Evolutionary conservation across 139 green algal species (phyloP).

Genomic region (Chara braunii): DNA sequence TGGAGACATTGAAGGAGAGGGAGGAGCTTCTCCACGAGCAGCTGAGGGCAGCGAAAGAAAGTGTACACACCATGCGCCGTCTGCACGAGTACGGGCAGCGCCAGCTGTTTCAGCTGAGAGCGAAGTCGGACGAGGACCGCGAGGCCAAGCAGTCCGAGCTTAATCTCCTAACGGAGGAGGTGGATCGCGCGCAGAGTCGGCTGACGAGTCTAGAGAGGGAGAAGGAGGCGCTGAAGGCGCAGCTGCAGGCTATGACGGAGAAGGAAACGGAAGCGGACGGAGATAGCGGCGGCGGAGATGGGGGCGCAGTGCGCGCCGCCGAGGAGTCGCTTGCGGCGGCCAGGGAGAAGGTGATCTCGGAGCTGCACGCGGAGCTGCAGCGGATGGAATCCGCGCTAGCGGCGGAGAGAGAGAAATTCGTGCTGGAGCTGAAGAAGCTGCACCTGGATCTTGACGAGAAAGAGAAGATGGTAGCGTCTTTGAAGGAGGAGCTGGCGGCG

Average conservation of each 20-base stretch:
- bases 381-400: slow-evolving; percentile 35
- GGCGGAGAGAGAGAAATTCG: slow-evolving; percentile 45
- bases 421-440: slow-evolving; percentile 6
- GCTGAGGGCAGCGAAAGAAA: slow-evolving; percentile 30
- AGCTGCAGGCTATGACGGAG: slow-evolving; percentile 17
- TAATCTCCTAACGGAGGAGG: slow-evolving; percentile 59
- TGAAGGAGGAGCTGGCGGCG: slow-evolving; percentile 7
- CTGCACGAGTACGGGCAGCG: slow-evolving; percentile 35
- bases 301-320: too few relatives aligned
- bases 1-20: slow-evolving; percentile 36
- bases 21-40: slow-evolving; percentile 46
- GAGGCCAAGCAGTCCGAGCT: slow-evolving; percentile 54
- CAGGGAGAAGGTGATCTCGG: slow-evolving; percentile 29
- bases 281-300: background rate
- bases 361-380: slow-evolving; percentile 41
- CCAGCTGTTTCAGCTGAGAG: slow-evolving; percentile 36
- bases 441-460: slow-evolving; percentile 15
- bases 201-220: slow-evolving; percentile 65
- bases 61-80: slow-evolving; percentile 25
- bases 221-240: slow-evolving; percentile 44
- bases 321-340: too few relatives aligned
- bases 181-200: slow-evolving; percentile 53
- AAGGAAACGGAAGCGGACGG: background rate
- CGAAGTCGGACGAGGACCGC: slow-evolving; percentile 33
- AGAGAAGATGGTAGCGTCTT: slow-evolving; percentile 22